Base-by-base conservation (phyloP, 2,329 filamentous ascomycete genomes). In the Sporothrix schenckii region DNA sequence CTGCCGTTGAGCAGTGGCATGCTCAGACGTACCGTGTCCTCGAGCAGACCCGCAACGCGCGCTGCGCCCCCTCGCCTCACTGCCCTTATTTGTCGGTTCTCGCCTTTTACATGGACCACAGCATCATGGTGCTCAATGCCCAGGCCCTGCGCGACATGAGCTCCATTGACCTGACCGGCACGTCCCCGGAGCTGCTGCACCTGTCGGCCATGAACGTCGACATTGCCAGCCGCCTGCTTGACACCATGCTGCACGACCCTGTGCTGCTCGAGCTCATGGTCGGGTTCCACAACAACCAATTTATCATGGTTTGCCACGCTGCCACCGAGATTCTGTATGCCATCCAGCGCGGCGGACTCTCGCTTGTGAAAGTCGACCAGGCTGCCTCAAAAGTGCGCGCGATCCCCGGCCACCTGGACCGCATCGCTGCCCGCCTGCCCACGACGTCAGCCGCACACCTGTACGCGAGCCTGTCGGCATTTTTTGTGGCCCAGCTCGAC, bases 241-340 rank as follows among this genome's bases (percentile, higher is more conserved):
- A 74, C 30, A 69, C 72, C 16, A 73, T 72, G 58, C 73, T 75
- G 39, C 65, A 72, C 39, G 68, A 76, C 53, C 50, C 56, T 3
- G 44, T 71, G 5, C 27, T 76, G 52, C 52, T 66, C 0, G 74
- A 76, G 7, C 66, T 75, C 10, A 71, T 72, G 66, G 44, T 75
- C 7, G 75, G 75, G 6, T 74, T 73, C 65, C 75, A 76, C 54
- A 76, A 76, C 68, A 76, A 76, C 61, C 74, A 75, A 41, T 72
- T 75, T 9, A 75, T 75, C 30, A 76, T 75, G 73, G 73, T 76
- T n/a, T 75, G 72, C 63, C 75, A 76, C 47, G 74, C 75, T 2
- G 74, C 72, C 14, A 75, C 74, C 0, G 75, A 76, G 70, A 74
- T 76, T 27, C 54, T 74, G 3, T 71, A 73, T 21, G 73, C 73